Conservation (phyloP, 1,284 basidiomycete species). For the Cutaneotrichosporon cutaneum region DNA sequence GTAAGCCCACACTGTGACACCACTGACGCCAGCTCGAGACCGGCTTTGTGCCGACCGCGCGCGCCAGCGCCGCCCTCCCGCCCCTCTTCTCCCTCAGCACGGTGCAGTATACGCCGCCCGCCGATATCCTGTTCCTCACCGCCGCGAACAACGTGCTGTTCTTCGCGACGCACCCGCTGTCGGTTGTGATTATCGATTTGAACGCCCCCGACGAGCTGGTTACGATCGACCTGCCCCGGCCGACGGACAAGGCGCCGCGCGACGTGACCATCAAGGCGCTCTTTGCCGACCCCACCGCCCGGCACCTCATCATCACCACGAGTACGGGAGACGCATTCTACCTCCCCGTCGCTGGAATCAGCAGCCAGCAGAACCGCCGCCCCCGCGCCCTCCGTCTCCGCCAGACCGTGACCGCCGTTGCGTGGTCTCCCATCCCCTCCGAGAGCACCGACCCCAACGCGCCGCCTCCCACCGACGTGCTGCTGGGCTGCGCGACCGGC, state of each 20-base stretch:
- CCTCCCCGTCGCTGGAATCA: conserved; percentile 58
- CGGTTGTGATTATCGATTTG: conserved; percentile 78
- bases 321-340: conserved; percentile 92
- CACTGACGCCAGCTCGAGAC: conserved; percentile 51
- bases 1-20: conserved; percentile 24
- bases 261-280: conserved; percentile 63
- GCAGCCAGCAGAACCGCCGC: conserved; percentile 60
- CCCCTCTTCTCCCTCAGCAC: conserved; percentile 80
- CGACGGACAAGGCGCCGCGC: conserved; percentile 50
- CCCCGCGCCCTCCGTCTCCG: conserved; percentile 77
- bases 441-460: conserved; percentile 20
- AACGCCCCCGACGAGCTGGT: conserved; percentile 75
- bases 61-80: conserved; percentile 49
- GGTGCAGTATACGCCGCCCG: conserved; percentile 84
- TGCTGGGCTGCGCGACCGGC: conserved; percentile 84
- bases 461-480: conserved; percentile 48
- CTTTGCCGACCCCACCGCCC: conserved; percentile 87
- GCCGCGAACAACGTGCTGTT: conserved; percentile 82
- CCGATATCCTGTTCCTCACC: conserved; percentile 71
- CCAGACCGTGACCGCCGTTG: conserved; percentile 86
- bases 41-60: conserved; percentile 50
- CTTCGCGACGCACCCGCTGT: conserved; percentile 75
- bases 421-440: conserved; percentile 71
- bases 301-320: conserved; percentile 84
- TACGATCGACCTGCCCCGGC: conserved; percentile 67